Evolutionary conservation across 306 rosid genomes (phyloP), one percentile per base, ranked within the genome.

Genomic region (Gleditsia sinensis): DNA sequence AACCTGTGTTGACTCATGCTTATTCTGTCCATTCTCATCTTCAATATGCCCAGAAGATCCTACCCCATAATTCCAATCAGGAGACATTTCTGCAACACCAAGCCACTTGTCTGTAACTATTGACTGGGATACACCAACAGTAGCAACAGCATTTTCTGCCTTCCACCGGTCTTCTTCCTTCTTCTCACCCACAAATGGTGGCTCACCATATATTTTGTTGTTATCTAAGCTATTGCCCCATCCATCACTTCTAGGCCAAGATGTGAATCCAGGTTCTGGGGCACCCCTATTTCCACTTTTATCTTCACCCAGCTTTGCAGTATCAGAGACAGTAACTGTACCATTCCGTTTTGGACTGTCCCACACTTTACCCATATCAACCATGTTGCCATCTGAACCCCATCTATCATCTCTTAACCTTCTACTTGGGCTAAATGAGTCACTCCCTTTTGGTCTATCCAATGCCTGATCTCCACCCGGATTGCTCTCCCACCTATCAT

Each of bases 61-160:
- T 51, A 81, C 62, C 32, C 74, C 56, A 78, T 87, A 92, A 60
- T 93, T 82, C 98, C 98, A 93, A 83, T 91, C 97, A 51, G 97
- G 98, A 56, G 97, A 93, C 93, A 91, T 91, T 82, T 90, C 83
- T 77, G 80, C 86, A 83, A 88, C 90, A 76, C 86, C 97, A 48
- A 78, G 73, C 99, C 99, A 92, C 71, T 86, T 87, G 62, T 84
- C 93, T 69, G 75, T 51, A 74, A 76, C 91, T 76, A 80, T 77
- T 40, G 86, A 48, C 70, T 86, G 90, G 67, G 90, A 59, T 36
- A 53, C 71, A 17, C 53, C 84, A 45, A 50, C 28, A 67, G 76
- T 68, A 63, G 80, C 69, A 69, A 77, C 87, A 57, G 80, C 64
- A 71, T 68, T 83, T 74, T 85, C 95, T 53, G 78, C 70, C 80